Base-by-base conservation (phyloP, 768 basidiomycete genomes). In the Naganishia kalamii region DNA sequence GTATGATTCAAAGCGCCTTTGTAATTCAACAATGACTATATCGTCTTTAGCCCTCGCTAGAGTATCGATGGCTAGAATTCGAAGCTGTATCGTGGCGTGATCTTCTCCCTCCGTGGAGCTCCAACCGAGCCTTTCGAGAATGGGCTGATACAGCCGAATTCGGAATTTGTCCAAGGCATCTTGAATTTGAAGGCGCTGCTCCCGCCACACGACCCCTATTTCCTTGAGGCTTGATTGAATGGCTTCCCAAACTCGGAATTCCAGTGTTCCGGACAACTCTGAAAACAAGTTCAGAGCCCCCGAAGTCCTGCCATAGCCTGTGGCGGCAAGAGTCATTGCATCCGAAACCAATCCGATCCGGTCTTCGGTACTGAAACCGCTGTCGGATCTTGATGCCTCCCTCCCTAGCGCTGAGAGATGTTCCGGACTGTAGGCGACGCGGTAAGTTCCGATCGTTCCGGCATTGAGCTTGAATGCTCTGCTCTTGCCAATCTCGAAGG, bases 281-380 rank as follows among this genome's bases (percentile, higher is more conserved):
- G 87, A 81, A 47, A 92, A 81, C 48, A 97, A 81, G 25, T 84
- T 85, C 70, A 99, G 81, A 1, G 87, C 85, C 66, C 85, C 86
- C 71, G 89, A 90, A 35, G 90, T 82, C 65, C 85, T 82, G 51
- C 86, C 81, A 71, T 89, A 84, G 2, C 92, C 92, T n/a, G 91
- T 88, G 72, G 86, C 85, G 51, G 90, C 84, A 30, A 97, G 83
- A 0, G 87, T 87, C 72, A 88, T 82, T 0, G 87, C 82, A 71
- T 98, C 96, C 52, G 87, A 84, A 23, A 94, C 85, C 29, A 99
- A 81, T 19, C 93, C 93, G 70, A 97, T 87, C 23, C 90, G 85
- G 74, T 99, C 94, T 63, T 89, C 86, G 66, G 91, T 80, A 0
- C 87, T 83, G 80, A 94, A 91, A 7, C 83, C 77, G 3, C 84